Conservation (phyloP, 208 protist species). For the Leishmania braziliensis region DNA sequence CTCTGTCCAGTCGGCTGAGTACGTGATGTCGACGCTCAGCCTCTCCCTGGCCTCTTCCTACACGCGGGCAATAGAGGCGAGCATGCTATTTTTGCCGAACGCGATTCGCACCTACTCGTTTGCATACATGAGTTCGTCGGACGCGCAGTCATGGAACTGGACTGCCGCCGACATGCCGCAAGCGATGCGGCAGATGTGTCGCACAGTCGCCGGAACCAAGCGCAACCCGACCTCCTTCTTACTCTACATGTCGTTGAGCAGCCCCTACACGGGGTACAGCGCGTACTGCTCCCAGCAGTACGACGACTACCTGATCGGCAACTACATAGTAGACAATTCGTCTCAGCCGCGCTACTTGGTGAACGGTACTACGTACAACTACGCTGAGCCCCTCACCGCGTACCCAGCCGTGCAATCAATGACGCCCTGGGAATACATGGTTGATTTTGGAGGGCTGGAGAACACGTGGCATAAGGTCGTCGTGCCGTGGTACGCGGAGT, state of each 20-base stretch:
- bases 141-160: slow-evolving; percentile 31
- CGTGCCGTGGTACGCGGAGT: slow-evolving; percentile 35
- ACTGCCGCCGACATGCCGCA: slow-evolving; percentile 41
- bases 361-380: slow-evolving; percentile 22
- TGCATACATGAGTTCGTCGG: slow-evolving; percentile 25
- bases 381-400: slow-evolving; percentile 27
- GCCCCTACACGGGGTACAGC: slow-evolving; percentile 58
- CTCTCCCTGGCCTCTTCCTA: slow-evolving; percentile 26
- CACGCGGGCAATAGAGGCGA: slow-evolving; percentile 27
- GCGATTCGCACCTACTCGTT: slow-evolving; percentile 28
- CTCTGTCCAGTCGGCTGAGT: slow-evolving; percentile 24
- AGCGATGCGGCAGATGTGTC: slow-evolving; percentile 57
- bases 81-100: slow-evolving; percentile 34
- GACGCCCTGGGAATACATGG: slow-evolving; percentile 45
- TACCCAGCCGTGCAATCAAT: slow-evolving; percentile 37
- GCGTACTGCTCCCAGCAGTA: slow-evolving; percentile 70
- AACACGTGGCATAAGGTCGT: slow-evolving; percentile 51
- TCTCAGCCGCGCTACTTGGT: slow-evolving; percentile 48
- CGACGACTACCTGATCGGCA: slow-evolving; percentile 30
- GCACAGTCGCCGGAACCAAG: slow-evolving; percentile 7
- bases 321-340: slow-evolving; percentile 36
- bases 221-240: slow-evolving; percentile 12
- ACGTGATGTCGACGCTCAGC: slow-evolving; percentile 27
- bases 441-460: slow-evolving; percentile 36
- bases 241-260: slow-evolving; percentile 54